These are phyloP conservation scores for Colletotrichum phormii DNA, from an alignment of 2,329 filamentous ascomycete species.

Conservation along the genomic window DNA sequence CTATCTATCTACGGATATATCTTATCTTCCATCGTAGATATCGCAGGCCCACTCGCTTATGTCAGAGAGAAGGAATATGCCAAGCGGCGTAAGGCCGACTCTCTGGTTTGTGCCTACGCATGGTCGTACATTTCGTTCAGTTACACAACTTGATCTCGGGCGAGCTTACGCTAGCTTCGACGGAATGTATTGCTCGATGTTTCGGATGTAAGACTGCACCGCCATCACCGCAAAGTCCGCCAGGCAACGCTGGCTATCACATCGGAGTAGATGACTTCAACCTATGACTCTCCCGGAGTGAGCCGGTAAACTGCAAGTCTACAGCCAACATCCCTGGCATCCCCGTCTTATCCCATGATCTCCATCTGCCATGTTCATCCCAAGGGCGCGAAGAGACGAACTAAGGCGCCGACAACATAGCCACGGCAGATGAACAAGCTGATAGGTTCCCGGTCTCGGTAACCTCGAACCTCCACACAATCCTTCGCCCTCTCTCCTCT, in stretches of 20 bases:
- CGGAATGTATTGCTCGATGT: background rate
- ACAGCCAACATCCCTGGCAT: background rate
- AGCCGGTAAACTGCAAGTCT: background rate
- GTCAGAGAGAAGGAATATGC: background rate
- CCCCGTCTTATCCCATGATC: background rate
- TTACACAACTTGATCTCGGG: background rate
- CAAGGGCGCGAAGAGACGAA: background rate
- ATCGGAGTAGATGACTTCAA: background rate
- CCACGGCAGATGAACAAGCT: background rate
- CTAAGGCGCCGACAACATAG: background rate
- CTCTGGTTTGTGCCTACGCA: background rate
- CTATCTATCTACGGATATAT: background rate
- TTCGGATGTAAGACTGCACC: too few species aligned
- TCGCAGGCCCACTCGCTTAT: background rate
- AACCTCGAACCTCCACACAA: constrained; percentile 3
- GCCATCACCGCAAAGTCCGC: background rate
- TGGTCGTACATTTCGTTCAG: background rate
- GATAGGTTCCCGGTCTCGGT: background rate
- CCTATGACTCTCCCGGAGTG: background rate
- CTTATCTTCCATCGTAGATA: background rate
- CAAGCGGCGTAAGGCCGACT: background rate
- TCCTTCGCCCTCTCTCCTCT: background rate
- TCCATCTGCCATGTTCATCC: background rate
- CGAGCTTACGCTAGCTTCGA: background rate
- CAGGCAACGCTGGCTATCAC: background rate